Evolutionary conservation across 305 asterid species (phyloP).

Genomic region (Fraxinus xanthoxyloides): DNA sequence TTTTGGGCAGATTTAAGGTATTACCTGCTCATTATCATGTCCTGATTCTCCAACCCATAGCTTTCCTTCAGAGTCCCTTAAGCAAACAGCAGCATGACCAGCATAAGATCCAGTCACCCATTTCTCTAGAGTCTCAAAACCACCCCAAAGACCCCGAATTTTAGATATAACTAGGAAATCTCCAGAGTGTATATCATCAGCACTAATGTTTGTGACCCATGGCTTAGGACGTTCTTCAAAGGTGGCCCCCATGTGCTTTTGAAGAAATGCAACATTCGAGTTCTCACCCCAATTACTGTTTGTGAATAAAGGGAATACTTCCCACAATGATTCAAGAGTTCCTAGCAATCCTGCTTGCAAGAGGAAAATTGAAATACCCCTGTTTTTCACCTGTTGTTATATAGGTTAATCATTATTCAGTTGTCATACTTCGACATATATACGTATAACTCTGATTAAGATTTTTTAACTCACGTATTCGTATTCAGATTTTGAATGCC

Average conservation of each 20-base stretch:
- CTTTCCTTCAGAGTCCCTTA: slow-evolving; percentile 80
- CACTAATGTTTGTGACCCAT: slow-evolving; percentile 72
- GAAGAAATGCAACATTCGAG: slow-evolving; percentile 70
- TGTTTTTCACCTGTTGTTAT: slow-evolving; percentile 55
- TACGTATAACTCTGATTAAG: background rate
- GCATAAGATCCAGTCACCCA: slow-evolving; percentile 98
- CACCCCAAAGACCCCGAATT: slow-evolving; percentile 95
- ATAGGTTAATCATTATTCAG: slow-evolving; percentile 13
- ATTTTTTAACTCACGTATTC: slow-evolving; percentile 41
- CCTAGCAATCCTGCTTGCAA: slow-evolving; percentile 92
- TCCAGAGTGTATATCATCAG: slow-evolving; percentile 80
- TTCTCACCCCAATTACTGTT: slow-evolving; percentile 75
- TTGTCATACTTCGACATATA: slow-evolving; percentile 4
- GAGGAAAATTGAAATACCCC: slow-evolving; percentile 85
- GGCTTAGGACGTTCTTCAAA: slow-evolving; percentile 91
- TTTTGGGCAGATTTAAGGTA: slow-evolving; percentile 6
- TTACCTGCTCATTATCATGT: slow-evolving; percentile 77
- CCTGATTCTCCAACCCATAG: slow-evolving; percentile 99
- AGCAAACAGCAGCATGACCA: slow-evolving; percentile 90
- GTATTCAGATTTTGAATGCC: slow-evolving; percentile 80
- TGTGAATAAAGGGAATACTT: slow-evolving; percentile 83
- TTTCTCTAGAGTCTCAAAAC: slow-evolving; percentile 90
- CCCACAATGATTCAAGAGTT: slow-evolving; percentile 86
- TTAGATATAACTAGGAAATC: slow-evolving; percentile 89
- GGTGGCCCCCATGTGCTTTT: slow-evolving; percentile 78